Conservation (phyloP, 495 filamentous ascomycete species). For the Penicillium tannophilum region DNA sequence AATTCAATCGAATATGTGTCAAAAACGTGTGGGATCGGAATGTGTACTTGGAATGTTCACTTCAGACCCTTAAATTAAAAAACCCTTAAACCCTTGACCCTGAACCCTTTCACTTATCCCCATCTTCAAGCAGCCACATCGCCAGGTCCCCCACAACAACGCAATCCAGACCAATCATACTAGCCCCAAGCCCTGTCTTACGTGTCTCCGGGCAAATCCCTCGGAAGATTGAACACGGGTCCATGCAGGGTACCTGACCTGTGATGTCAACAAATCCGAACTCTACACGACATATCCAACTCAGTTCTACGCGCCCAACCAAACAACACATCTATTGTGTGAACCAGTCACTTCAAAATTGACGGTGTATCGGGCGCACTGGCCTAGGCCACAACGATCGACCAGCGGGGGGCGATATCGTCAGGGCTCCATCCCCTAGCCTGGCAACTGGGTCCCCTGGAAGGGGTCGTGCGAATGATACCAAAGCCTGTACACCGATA, state of each 20-base stretch:
- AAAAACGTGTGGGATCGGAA: constrained; percentile 1
- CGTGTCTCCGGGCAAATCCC: neutral
- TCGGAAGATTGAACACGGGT: neutral
- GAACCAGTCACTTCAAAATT: neutral
- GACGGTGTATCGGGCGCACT: neutral
- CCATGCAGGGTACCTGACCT: neutral
- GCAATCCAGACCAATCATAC: neutral
- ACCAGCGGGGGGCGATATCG: neutral
- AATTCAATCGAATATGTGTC: neutral
- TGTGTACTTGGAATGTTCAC: neutral
- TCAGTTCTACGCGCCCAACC: constrained; percentile 1
- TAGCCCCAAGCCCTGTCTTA: constrained; percentile 2
- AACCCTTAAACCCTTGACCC: neutral
- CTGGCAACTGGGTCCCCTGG: constrained; percentile 7
- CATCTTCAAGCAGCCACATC: neutral
- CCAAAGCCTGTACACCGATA: neutral
- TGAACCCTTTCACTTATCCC: neutral
- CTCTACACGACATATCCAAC: constrained; percentile 2
- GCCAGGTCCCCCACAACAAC: neutral
- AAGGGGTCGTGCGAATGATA: constrained; percentile 4
- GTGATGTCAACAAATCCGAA: constrained; percentile 7
- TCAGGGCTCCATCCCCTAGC: constrained; percentile 6
- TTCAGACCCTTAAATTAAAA: neutral
- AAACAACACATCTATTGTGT: constrained; percentile 2
- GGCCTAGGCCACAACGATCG: constrained; percentile 6